phyloP scores from a whole-genome alignment of 257 asterid species.

The Mentha longifolia region DNA sequence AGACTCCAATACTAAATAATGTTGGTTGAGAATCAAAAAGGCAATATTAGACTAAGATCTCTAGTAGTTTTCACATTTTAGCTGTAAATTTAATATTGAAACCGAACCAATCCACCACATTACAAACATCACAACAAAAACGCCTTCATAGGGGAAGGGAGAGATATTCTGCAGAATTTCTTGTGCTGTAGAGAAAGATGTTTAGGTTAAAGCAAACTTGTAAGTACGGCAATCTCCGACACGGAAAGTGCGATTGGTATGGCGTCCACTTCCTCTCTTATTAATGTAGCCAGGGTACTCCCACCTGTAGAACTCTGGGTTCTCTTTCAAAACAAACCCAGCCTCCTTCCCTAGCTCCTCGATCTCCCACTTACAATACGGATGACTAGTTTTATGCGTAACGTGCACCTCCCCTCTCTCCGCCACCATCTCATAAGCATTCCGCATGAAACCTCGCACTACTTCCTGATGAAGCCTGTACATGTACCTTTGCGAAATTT shows the following conservation, averaged over 20 bases:
- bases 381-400: slow-evolving; percentile 40
- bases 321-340: slow-evolving; percentile 31
- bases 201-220: slow-evolving; percentile 25
- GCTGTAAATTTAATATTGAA: no score
- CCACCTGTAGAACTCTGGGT: background rate
- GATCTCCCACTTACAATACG: slow-evolving; percentile 35
- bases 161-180: no score
- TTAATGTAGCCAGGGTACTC: slow-evolving; percentile 43
- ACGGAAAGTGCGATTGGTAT: slow-evolving; percentile 32
- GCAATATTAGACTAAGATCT: no score
- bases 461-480: slow-evolving; percentile 32
- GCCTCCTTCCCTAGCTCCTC: slow-evolving; percentile 31
- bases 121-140: no score
- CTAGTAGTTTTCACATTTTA: no score
- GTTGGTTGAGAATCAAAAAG: no score
- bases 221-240: slow-evolving; percentile 38
- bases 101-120: no score
- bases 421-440: slow-evolving; percentile 27
- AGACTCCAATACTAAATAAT: no score
- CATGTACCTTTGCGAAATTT: no score
- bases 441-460: slow-evolving; percentile 38
- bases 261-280: slow-evolving; percentile 36
- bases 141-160: no score
- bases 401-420: slow-evolving; percentile 42
- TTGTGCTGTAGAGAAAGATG: no score